These are phyloP conservation scores for Sarocladium oryzae DNA, from an alignment of 2,329 filamentous ascomycete genomes.

Conservation along the genomic window DNA sequence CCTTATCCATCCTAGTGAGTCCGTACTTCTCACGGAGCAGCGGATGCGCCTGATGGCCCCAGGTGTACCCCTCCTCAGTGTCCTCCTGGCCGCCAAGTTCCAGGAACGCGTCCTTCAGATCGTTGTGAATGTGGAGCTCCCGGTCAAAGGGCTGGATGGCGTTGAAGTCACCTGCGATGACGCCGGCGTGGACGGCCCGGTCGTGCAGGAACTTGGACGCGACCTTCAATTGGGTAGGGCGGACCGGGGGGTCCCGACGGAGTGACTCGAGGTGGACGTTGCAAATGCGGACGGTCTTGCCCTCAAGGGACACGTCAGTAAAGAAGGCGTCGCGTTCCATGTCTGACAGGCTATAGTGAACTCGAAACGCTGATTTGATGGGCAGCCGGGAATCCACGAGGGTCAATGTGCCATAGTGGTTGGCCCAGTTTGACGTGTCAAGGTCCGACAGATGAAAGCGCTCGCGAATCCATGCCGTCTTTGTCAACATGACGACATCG, in stretches of 20 bases:
- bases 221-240: constrained; percentile 40
- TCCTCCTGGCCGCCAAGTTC: constrained; percentile 43
- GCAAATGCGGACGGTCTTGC: constrained; percentile 38
- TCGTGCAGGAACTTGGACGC: constrained; percentile 37
- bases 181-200: constrained; percentile 27
- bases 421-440: constrained; percentile 35
- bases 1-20: constrained; percentile 46
- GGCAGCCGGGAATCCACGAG: constrained; percentile 41
- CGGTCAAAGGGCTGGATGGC: constrained; percentile 49
- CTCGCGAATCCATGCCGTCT: constrained; percentile 38
- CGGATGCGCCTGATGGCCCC: constrained; percentile 47
- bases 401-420: constrained; percentile 45
- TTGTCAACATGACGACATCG: constrained; percentile 37
- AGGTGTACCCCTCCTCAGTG: constrained; percentile 46
- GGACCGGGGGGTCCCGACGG: constrained; percentile 37
- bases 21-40: constrained; percentile 37
- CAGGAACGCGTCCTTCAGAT: constrained; percentile 46
- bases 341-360: constrained; percentile 39
- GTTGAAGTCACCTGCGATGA: constrained; percentile 51
- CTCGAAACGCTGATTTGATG: constrained; percentile 40
- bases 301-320: constrained; percentile 34
- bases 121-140: constrained; percentile 39
- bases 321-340: constrained; percentile 50
- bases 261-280: constrained; percentile 54
- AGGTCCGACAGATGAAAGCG: constrained; percentile 43